Conservation (phyloP, 2,329 filamentous ascomycete species). For the Fusarium zealandicum region DNA sequence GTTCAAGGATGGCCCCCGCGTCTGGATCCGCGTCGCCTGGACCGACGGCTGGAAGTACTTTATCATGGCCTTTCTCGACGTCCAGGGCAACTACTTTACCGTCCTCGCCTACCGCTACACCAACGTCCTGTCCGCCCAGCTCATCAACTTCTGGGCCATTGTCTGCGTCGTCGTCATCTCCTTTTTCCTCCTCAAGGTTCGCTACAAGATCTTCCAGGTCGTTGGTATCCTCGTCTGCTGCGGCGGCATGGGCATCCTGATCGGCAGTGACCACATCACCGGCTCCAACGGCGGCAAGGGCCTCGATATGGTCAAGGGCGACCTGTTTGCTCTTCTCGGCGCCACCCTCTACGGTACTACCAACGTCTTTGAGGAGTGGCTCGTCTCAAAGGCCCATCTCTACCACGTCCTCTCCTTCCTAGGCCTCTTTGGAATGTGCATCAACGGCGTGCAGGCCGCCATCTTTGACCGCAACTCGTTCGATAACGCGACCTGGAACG, state of each 20-base stretch:
- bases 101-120: constrained; percentile 93
- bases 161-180: constrained; percentile 88
- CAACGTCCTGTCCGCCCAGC: constrained; percentile 88
- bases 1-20: constrained; percentile 77
- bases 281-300: constrained; percentile 73
- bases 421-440: constrained; percentile 84
- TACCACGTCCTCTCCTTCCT: constrained; percentile 95
- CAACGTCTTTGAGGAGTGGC: constrained; percentile 94
- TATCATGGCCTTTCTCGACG: constrained; percentile 90
- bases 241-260: constrained; percentile 86
- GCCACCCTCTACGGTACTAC: constrained; percentile 89
- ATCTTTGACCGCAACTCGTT: constrained; percentile 89
- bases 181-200: constrained; percentile 81
- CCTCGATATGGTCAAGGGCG: constrained; percentile 83
- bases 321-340: constrained; percentile 88
- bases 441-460: constrained; percentile 88
- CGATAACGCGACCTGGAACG: constrained; percentile 68
- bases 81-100: constrained; percentile 97
- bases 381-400: constrained; percentile 83
- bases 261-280: constrained; percentile 87
- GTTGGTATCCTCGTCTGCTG: constrained; percentile 88
- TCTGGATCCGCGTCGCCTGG: constrained; percentile 68
- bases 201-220: constrained; percentile 88
- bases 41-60: constrained; percentile 92
- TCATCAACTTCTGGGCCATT: constrained; percentile 99